Evolutionary conservation across 1,139 yeast species (phyloP), one percentile per base, ranked within the genome.

Genomic region (Geotrichum histeridarum): DNA sequence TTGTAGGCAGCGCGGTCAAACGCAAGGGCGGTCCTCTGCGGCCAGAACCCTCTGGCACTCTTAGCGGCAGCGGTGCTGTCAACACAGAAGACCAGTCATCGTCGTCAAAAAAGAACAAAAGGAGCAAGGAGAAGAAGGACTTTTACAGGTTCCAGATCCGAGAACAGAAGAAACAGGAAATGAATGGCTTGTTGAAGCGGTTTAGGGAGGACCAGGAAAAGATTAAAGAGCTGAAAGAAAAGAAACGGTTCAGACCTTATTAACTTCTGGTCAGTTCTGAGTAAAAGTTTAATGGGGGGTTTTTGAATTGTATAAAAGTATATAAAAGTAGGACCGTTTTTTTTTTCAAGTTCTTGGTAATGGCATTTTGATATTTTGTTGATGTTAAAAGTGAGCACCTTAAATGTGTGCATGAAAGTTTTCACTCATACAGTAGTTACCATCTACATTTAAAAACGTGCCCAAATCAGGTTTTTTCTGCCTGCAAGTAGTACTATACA

Each of bases 81-180:
- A 61, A 37, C 59, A 63, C 12, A 62, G 65, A 57, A 62, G 58
- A 18, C 58, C 72, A 35, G 54, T 37, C 46, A 14, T 74, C 74
- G 54, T 37, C 46, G 14, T 74, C 74, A 56, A 80, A 79, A 48
- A 70, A 72, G 54, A 70, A 72, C 49, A 84, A 83, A 69, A 74
- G 78, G 71, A 83, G 86, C 74, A 86, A 87, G 71, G 94, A 90
- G 63, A 88, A 90, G 75, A 79, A 80, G 61, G 98, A 94, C 71
- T 93, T 94, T 76, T 94, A 94, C 75, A 79, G 96, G 64, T 94
- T 91, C 81, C 99, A 94, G 73, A 80, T 93, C 63, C 83, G 99
- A 70, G 96, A 94, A 68, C 81, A 82, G 67, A 93, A 91, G 79
- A 93, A 93, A 76, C 82, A 80, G 60, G 96, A 91, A 70, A 89